Evolutionary conservation across 2,329 filamentous ascomycete genomes (phyloP).

Genomic region (Alternaria dauci): DNA sequence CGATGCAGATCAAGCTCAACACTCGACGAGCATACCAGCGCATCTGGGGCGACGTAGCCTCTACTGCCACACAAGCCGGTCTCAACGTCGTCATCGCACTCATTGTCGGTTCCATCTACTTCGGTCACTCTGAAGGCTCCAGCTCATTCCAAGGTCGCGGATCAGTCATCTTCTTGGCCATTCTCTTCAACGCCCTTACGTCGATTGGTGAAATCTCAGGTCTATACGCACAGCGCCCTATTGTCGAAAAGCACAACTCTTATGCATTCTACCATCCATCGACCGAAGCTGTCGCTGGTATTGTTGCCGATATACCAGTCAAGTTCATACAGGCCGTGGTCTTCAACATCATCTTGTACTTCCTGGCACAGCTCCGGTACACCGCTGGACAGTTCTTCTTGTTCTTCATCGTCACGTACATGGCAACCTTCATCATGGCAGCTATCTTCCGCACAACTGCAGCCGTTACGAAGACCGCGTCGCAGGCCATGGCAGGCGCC

Average conservation of each 20-base stretch:
- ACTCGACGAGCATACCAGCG: conserved; percentile 45
- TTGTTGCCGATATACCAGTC: conserved; percentile 83
- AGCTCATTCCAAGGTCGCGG: conserved; percentile 64
- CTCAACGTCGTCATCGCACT: conserved; percentile 65
- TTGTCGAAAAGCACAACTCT: conserved; percentile 86
- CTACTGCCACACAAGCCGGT: conserved; percentile 48
- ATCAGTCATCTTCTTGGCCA: conserved; percentile 67
- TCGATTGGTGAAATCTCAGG: conserved; percentile 62
- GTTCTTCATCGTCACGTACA: conserved; percentile 68
- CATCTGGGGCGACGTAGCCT: conserved; percentile 45
- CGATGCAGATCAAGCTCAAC: conserved; percentile 53
- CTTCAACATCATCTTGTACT: conserved; percentile 85
- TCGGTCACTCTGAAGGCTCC: conserved; percentile 59
- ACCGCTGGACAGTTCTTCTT: conserved; percentile 82
- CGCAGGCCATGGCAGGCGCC: conserved; percentile 64
- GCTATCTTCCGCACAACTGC: conserved; percentile 84
- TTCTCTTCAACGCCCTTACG: conserved; percentile 67
- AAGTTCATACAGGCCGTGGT: conserved; percentile 74
- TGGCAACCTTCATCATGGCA: conserved; percentile 73
- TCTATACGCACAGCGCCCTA: conserved; percentile 83
- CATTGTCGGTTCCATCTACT: conserved; percentile 70
- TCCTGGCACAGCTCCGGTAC: conserved; percentile 80
- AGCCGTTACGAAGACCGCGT: conserved; percentile 72
- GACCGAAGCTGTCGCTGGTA: conserved; percentile 82
- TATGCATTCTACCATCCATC: conserved; percentile 91